Conservation (phyloP, 192 early-diverging fungal species). For the Piromyces finnis region DNA sequence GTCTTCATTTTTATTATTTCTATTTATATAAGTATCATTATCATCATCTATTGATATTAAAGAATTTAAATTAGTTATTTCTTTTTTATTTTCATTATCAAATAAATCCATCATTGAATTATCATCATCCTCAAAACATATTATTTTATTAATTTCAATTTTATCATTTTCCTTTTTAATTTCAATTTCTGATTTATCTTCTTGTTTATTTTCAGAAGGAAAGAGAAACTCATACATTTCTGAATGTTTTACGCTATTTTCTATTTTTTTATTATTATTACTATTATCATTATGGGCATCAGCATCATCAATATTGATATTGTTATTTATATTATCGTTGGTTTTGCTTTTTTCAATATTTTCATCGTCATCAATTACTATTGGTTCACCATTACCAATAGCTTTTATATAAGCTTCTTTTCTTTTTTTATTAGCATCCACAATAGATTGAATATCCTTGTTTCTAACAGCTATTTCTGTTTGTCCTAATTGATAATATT, state of each 20-base stretch:
- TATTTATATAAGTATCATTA: background rate
- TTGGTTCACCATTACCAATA: background rate
- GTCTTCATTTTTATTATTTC: constrained; percentile 1
- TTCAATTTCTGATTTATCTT: background rate
- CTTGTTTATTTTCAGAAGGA: background rate
- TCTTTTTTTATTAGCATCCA: background rate
- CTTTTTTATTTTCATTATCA: background rate
- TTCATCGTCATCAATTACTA: background rate
- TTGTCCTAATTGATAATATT: background rate
- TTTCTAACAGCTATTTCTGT: background rate
- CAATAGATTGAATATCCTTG: background rate
- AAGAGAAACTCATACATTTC: background rate
- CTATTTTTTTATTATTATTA: background rate
- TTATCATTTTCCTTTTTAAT: background rate
- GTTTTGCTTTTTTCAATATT: background rate
- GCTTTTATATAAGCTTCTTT: background rate
- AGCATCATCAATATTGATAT: background rate
- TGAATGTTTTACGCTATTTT: background rate
- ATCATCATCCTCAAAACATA: background rate
- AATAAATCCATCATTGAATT: background rate
- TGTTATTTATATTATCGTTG: background rate
- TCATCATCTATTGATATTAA: background rate
- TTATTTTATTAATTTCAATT: background rate
- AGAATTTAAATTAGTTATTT: background rate
- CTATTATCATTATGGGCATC: too few species aligned